Base-by-base conservation (phyloP, 2,329 filamentous ascomycete genomes). In the Zasmidium cellare region DNA sequence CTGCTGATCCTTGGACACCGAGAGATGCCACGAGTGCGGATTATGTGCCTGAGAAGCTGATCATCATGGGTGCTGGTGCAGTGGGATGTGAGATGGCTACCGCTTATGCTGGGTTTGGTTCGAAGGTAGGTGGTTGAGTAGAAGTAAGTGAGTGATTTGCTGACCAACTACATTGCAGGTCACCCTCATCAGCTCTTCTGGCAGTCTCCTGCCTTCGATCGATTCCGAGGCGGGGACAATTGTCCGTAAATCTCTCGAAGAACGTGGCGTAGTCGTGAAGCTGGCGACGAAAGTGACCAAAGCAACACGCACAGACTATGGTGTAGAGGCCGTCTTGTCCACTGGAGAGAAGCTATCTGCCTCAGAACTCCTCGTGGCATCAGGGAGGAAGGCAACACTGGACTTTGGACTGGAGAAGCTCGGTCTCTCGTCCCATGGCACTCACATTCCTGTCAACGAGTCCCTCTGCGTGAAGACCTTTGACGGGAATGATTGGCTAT, bases 51-150 rank as follows among this genome's bases (percentile, higher is more conserved):
- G 52, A 54, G 19, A 22, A 48, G 23, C 44, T 54, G 19, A 54
- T 54, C 14, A 48, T 54, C 14, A 54, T 54, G 52, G 52, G 41
- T 25, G 44, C 16, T 20, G 52, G 44, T 6, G 52, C 44, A 7
- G 41, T 54, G 2, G 52, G 44, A 31, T 54, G 52, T 25, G 52
- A 54, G 25, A 54, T 35, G 44, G 41, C 52, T 14, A 54, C 41
- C 2, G 45, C 44, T 16, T 54, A 54, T 46, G 20, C 44, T 46
- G 41, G 52, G 9, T 54, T 28, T 22, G 44, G 52, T 31, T 31
- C 28, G 28, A 31, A 31, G 28, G 28, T 31, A 14, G 14, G 28
- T 31, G n/a, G n/a, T 31, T 14, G 28, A 31, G 7, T 7, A 7
- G 7, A 14, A 31, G 28, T 7, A 14, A 31, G 28, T 31, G 7